A percentile compares a stretch with the other conserved stretches of the same genome.
Evolutionary conservation across 116 monocot genomes (phyloP).

Genomic region (Thalassia testudinum): DNA sequence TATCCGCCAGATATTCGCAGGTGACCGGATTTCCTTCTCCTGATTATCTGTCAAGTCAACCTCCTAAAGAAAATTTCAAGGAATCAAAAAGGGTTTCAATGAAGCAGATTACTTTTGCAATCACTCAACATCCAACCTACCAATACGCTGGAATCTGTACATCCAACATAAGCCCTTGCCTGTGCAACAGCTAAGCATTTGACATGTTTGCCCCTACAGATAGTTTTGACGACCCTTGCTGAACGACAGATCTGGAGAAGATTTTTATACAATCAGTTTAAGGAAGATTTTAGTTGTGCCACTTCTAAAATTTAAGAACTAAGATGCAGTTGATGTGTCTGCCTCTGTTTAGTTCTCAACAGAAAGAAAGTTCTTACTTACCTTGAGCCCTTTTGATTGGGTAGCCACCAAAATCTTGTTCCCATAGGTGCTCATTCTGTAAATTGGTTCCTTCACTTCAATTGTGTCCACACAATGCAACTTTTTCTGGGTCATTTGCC

Average conservation of each 20-base stretch:
- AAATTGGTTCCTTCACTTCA: constrained; percentile 62
- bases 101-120: background rate
- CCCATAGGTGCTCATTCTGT: constrained; percentile 34
- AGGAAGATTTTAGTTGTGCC: too few species aligned
- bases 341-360: background rate
- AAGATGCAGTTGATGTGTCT: background rate
- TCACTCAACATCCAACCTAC: constrained; percentile 17
- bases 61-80: constrained; percentile 30
- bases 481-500: constrained; percentile 52
- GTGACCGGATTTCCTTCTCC: constrained; percentile 48
- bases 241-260: constrained; percentile 35
- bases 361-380: constrained; percentile 3
- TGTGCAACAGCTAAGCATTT: constrained; percentile 41
- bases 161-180: constrained; percentile 61
- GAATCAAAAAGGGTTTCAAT: background rate
- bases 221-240: constrained; percentile 41
- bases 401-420: constrained; percentile 55
- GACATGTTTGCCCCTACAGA: constrained; percentile 53
- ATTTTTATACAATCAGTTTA: too few species aligned
- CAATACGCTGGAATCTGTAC: constrained; percentile 80
- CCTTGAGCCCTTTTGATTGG: constrained; percentile 57
- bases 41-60: constrained; percentile 37
- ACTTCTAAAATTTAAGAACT: too few species aligned
- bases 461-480: constrained; percentile 70
- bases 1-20: constrained; percentile 46